Evolutionary conservation across 176 grass and related monocot genomes (phyloP), one percentile per base, ranked within the genome.

Genomic region (Carex littledalei): DNA sequence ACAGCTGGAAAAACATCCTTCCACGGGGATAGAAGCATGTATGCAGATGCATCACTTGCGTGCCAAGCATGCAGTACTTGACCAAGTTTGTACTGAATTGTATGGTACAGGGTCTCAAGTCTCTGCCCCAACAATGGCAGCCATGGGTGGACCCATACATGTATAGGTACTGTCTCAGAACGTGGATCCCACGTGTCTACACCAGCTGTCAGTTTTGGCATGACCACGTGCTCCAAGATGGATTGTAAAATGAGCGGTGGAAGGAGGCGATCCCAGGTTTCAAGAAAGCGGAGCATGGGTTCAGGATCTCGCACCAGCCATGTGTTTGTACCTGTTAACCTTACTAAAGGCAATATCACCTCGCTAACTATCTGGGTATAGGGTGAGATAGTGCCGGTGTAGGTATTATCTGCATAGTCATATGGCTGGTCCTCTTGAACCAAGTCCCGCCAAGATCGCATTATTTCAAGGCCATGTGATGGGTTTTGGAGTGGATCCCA

Each of bases 401-500:
- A 62, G 53, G 54, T 81, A 67, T 47, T 37, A 26, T 86, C 88
- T 39, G 87, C 84, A 49, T 85, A 89, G 61, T 86, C 87, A 82
- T 64, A 86, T 65, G 88, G 88, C 37, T 84, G 88, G 82, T 90
- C 88, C 41, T 70, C 92, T 78, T 94, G 90, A 61, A 86, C 82
- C 4, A 85, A 24, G 50, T 81, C 86, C 45, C 32, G 88, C 57
- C 89, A 91, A 14, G 9, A 13, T 41, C n/a, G 35, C 41, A 92
- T 84, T 31, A 87, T 16, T 17, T 80, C 74, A 78, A 92, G 75
- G 63, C 88, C 81, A 12, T 60, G 63, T 29, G 67, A 75, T 11
- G 94, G 91, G 43, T 93, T 90, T 66, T 63, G 58, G 9, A 94
- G 80, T 20, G 94, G 91, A 2, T 90, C 84, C 91, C 94, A 89